Base-by-base conservation (phyloP, 768 basidiomycete species). In the Mycena maculata region DNA sequence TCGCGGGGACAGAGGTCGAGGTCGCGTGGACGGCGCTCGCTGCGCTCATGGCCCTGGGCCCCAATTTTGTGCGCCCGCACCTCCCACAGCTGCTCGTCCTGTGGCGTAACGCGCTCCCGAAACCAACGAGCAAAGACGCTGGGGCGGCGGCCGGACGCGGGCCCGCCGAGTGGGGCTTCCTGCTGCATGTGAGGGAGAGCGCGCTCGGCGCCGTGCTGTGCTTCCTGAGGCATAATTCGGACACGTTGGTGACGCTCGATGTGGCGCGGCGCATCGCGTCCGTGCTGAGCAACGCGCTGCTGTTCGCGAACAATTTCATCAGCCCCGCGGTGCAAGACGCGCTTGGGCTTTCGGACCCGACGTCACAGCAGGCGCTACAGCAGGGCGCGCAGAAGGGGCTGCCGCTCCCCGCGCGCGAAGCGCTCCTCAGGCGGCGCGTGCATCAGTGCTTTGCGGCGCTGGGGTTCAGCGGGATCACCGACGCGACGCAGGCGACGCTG, bases 31-130 rank as follows among this genome's bases (percentile, higher is more conserved):
- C 91, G 15, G 81, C 92, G 38, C 94, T 99, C 59, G 90, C 93
- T 0, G 91, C 95, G 1, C 80, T 99, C 30, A 95, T 98, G 93
- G 87, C 91, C 3, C 88, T 98, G 9, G 97, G 96, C 0, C 94
- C 93, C 4, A 93, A 95, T 72, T 98, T 99, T 70, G 95, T 98
- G 57, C 90, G 94, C 20, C 88, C 95, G 0, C 96, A 99, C 76
- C 86, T 99, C 2, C 93, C 96, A 0, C 97, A 98, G 72, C 84
- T 99, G 20, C 86, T 99, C 42, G 95, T 99, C 0, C 87, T 99
- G 4, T 99, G 98, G 98, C 85, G 98, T 33, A 99, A 99, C 72
- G 96, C 97, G 1, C 84, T 99, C 0, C 96, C 98, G 2, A 99
- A 99, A 78, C 92, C 95, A 0, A 96, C 94, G 0, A 92, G 86